Conservation (phyloP, 129 eudicot species). For the Flaveria robusta region DNA sequence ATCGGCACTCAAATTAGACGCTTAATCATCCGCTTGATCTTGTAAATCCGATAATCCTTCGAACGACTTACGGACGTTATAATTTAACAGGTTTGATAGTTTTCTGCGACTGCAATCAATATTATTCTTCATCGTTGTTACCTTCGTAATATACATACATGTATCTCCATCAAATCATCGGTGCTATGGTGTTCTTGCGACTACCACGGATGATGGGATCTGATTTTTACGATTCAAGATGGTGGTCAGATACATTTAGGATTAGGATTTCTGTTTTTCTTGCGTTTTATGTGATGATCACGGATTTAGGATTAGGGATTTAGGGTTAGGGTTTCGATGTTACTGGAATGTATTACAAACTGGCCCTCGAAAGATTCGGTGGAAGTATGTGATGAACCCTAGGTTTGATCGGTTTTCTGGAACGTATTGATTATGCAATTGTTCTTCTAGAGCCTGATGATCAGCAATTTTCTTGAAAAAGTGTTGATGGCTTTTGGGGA, state of each 20-base stretch:
- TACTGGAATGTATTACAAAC: background rate
- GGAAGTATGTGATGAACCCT: background rate
- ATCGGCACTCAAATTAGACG: background rate
- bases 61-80: background rate
- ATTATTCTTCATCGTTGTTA: background rate
- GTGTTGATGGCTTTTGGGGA: background rate
- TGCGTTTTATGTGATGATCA: background rate
- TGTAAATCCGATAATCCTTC: background rate
- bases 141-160: background rate
- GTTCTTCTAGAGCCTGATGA: constrained; percentile 4
- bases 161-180: background rate
- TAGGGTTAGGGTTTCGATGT: background rate
- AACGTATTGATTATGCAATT: constrained; percentile 18
- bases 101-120: background rate
- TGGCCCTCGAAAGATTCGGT: background rate
- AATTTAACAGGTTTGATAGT: constrained; percentile 5
- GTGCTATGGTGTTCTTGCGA: constrained; percentile 8
- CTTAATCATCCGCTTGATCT: background rate
- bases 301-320: background rate
- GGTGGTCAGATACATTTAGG: constrained; percentile 12
- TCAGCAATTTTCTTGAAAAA: constrained; percentile 7
- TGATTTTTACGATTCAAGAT: constrained; percentile 42
- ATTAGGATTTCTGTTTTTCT: background rate
- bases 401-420: constrained; percentile 15
- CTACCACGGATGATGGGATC: constrained; percentile 13